Evolutionary conservation across 768 basidiomycete species (phyloP).

Genomic region (Cubamyces sp.): DNA sequence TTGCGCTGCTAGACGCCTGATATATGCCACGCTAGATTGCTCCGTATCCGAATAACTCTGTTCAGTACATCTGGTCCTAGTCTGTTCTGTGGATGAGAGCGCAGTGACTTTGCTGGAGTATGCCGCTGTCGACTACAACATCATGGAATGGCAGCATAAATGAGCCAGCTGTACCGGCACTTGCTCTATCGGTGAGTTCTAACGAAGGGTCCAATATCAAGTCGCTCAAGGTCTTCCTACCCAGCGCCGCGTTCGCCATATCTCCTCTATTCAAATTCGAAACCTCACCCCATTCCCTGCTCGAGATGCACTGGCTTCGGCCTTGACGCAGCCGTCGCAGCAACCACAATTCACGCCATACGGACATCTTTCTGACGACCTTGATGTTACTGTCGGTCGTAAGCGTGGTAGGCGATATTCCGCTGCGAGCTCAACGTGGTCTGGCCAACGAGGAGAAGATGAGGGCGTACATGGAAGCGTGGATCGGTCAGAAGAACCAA

Average conservation of each 20-base stretch:
- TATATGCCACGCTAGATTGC: conserved; percentile 6
- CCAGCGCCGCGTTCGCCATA: conserved; percentile 74
- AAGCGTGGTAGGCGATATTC: conserved; percentile 67
- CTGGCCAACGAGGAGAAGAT: conserved; percentile 53
- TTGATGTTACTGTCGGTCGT: conserved; percentile 62
- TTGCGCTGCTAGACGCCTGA: conserved; percentile 1
- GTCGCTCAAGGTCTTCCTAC: not conserved
- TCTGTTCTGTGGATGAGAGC: not conserved
- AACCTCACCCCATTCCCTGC: conserved; percentile 86
- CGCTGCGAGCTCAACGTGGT: conserved; percentile 51
- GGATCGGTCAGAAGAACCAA: conserved; percentile 32
- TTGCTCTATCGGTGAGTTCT: not conserved
- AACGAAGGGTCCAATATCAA: conserved; percentile 2
- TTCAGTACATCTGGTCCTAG: not conserved
- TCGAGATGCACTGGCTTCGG: conserved; percentile 77
- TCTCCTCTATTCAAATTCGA: conserved; percentile 71
- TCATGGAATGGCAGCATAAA: not conserved
- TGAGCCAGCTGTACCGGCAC: not conserved
- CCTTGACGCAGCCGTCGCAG: conserved; percentile 67
- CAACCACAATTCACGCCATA: conserved; percentile 60
- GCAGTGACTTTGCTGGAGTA: not conserved
- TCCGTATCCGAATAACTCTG: conserved; percentile 3
- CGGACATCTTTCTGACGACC: conserved; percentile 69
- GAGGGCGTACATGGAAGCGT: conserved; percentile 28
- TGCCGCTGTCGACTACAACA: conserved; percentile 7